Base-by-base conservation (phyloP, 169 alveolate species). In the Eimeria necatrix region DNA sequence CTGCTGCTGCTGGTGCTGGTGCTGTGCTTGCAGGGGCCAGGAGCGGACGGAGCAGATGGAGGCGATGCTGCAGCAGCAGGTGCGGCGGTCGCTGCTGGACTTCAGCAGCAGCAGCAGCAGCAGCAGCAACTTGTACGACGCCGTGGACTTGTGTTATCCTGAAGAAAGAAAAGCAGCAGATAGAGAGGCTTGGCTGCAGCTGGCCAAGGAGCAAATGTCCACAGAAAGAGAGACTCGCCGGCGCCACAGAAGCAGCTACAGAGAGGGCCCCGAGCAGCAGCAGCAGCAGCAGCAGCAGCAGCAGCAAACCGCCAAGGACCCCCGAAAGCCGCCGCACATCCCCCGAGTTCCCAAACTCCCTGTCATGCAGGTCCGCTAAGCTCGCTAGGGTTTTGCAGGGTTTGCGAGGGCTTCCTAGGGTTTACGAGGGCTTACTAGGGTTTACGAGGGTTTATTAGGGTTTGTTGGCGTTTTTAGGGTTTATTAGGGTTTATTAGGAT, bases 11-110 rank as follows among this genome's bases (percentile, higher is more conserved):
- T 48, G 89, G 0, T 18, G 49, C 9, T 12, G 48, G 9, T 14
- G 70, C 4, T 74, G 85, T 20, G 53, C 56, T 46, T 24, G 73
- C 60, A 88, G 94, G 51, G 97, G 97, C 2, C 96, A 93, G 83
- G 98, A 92, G 81, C 94, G 97, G 14, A 97, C 97, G 61, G 92
- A 89, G 52, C 61, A 91, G 94, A 88, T 96, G 95, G 94, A 96
- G 93, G 95, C 95, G 93, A 96, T 95, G 92, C 85, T 96, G 84
- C 94, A 95, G 93, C 85, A 96, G 49, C 96, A 96, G 61, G 96
- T 95, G 71, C 76, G 95, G 80, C 95, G 95, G 93, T 83, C 96
- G 0, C 73, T 96, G 61, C 87, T 96, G 84, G 98, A 96, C 96
- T 96, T 96, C 89, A 68, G 78, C 78, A 68, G 78, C 78, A 85